Percentiles rank a stretch among this genome's conserved stretches.
Evolutionary conservation across 2,329 filamentous ascomycete genomes (phyloP).

Genomic region (Exserohilum rostratum): DNA sequence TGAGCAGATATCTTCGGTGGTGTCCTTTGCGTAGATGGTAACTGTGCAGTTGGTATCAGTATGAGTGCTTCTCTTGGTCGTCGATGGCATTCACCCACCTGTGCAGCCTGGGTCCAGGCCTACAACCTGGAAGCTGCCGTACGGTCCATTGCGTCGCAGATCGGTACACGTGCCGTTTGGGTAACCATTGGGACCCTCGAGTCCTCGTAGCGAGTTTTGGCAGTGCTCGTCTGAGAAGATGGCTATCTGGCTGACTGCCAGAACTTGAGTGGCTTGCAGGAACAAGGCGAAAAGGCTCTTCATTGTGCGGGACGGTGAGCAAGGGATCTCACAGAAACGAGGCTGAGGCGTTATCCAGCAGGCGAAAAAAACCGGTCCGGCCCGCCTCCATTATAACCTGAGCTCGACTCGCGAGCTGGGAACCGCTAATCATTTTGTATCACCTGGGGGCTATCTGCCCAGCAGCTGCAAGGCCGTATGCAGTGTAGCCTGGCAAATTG

Average conservation of each 20-base stretch:
- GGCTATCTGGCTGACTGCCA: slow-evolving; percentile 13
- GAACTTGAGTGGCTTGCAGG: background rate
- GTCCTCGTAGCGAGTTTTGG: slow-evolving; percentile 11
- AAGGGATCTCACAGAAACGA: background rate
- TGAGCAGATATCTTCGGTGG: slow-evolving; percentile 6
- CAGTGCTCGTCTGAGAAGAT: slow-evolving; percentile 19
- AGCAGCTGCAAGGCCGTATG: background rate
- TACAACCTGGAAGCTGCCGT: slow-evolving; percentile 32
- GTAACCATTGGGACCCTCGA: slow-evolving; percentile 24
- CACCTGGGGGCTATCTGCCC: background rate
- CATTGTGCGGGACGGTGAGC: background rate
- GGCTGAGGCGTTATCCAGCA: background rate
- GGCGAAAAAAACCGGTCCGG: slow-evolving; percentile 1
- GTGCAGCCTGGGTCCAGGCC: slow-evolving; percentile 33
- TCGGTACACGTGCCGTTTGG: slow-evolving; percentile 25
- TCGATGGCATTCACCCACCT: slow-evolving; percentile 14
- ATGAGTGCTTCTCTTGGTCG: background rate
- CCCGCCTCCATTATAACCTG: slow-evolving; percentile 4
- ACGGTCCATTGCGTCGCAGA: slow-evolving; percentile 15
- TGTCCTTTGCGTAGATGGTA: slow-evolving; percentile 11
- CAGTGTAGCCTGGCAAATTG: background rate
- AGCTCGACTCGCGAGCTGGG: background rate
- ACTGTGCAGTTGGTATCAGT: slow-evolving; percentile 1
- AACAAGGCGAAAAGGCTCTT: background rate
- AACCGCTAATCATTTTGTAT: background rate